These are phyloP conservation scores for Fusarium illudens DNA, from an alignment of 2,329 filamentous ascomycete species.

Conservation along the genomic window DNA sequence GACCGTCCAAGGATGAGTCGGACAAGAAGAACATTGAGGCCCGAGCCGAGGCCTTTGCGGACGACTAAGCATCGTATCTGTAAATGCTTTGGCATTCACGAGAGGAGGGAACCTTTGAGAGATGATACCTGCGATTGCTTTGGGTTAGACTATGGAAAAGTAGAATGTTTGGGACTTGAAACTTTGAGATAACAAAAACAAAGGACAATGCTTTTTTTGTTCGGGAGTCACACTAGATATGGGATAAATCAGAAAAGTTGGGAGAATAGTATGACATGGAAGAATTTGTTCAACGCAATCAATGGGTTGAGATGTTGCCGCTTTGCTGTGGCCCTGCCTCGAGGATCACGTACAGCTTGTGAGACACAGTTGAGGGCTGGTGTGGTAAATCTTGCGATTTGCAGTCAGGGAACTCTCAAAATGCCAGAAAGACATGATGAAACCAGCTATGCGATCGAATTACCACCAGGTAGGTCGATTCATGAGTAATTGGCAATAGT, in stretches of 20 bases:
- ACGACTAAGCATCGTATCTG: conserved; percentile 43
- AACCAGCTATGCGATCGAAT: not conserved
- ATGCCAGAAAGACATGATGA: not conserved
- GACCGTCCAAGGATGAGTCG: conserved; percentile 50
- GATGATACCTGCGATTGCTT: conserved; percentile 16
- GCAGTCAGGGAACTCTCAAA: not conserved
- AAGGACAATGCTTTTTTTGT: conserved; percentile 25
- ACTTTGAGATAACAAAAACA: conserved; percentile 9
- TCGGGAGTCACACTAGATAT: conserved; percentile 31
- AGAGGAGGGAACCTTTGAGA: not conserved
- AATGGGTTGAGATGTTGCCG: not conserved
- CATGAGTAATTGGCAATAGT: not conserved
- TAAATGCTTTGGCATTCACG: not conserved
- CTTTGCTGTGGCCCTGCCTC: not conserved
- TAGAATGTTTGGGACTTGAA: conserved; percentile 11
- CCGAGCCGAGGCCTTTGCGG: conserved; percentile 53
- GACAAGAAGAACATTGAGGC: conserved; percentile 49
- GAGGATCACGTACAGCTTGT: not conserved
- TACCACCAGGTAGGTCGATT: too few species aligned
- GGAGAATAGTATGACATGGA: conserved; percentile 3
- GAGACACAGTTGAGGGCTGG: not conserved
- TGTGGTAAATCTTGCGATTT: not conserved
- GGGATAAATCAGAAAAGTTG: conserved; percentile 29
- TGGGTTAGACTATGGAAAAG: conserved; percentile 25
- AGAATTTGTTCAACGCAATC: conserved; percentile 1